Evolutionary conservation across 495 filamentous ascomycete species (phyloP), one percentile per base, ranked within the genome.

Genomic region (Aspergillus incahuasiensis): DNA sequence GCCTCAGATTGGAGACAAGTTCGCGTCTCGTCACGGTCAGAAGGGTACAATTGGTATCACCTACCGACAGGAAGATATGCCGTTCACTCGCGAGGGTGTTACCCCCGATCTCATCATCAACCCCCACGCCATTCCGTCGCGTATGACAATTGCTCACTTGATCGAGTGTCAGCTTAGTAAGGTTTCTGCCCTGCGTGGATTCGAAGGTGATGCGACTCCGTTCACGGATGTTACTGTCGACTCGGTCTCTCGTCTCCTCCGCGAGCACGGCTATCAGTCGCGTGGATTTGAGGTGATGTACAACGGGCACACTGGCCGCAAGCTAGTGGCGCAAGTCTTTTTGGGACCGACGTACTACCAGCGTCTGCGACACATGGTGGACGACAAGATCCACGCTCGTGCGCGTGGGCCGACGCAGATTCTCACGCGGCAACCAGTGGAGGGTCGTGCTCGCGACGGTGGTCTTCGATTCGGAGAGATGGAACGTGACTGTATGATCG

Each of bases 401-500:
- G 94, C 94, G 6, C 82, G 94, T 69, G 94, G 94, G 18, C 94
- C 94, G 7, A 88, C 95, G 24, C 95, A 97, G 78, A 99, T 99
- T 62, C 80, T 99, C 70, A 99, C 94, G 0, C 81, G 95, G 28
- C 94, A 99, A 74, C 94, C 94, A n/a, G 92, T 97, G 11, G 94
- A 99, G 71, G 94, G 94, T 83, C 85, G 94, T 79, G 95, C 94
- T 0, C 82, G 94, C 76, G 94, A 99, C 71, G 94, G 94, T 80
- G 94, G 94, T 76, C 82, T 99, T 43, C 91, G 94, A 65, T 99
- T 99, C 81, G 94, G 94, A 83, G 94, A 99, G 80, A 99, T 99
- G 94, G 94, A 99, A 74, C 92, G 94, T 71, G 94, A 99, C 82
- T 99, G 94, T 75, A 97, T 99, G 95, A 97, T 99, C 72, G 88